Conservation (phyloP, 345 rosid genomes). For the Brassica rapa region DNA sequence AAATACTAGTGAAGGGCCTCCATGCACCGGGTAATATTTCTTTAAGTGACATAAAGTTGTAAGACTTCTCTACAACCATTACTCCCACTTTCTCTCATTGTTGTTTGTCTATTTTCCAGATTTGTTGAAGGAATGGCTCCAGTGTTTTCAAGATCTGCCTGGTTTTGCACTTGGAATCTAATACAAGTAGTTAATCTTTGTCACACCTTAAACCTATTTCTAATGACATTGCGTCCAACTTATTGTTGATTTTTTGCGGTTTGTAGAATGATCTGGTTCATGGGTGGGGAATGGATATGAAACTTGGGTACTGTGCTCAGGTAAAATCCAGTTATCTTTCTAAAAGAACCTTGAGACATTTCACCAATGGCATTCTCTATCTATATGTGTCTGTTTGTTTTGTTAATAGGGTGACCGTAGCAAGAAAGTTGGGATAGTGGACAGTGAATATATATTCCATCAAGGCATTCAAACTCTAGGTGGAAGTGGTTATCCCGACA, state of each 20-base stretch:
- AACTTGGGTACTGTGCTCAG: slow-evolving; percentile 98
- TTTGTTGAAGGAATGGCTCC: slow-evolving; percentile 99
- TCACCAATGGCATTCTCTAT: neutral
- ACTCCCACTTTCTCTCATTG: neutral
- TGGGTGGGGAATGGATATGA: slow-evolving; percentile 99
- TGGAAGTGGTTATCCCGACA: slow-evolving; percentile 51
- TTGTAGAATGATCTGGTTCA: slow-evolving; percentile 90
- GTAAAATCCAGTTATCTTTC: slow-evolving; percentile 40
- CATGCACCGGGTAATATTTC: slow-evolving; percentile 86
- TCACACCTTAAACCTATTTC: neutral
- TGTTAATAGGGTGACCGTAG: slow-evolving; percentile 79
- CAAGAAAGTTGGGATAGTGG: slow-evolving; percentile 82
- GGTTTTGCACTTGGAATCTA: slow-evolving; percentile 99
- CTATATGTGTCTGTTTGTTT: neutral
- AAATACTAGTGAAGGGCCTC: slow-evolving; percentile 87
- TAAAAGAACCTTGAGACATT: neutral
- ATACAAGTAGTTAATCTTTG: slow-evolving; percentile 65
- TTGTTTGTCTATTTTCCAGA: slow-evolving; percentile 39
- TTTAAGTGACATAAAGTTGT: neutral
- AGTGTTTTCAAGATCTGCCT: slow-evolving; percentile 94
- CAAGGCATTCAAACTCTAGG: slow-evolving; percentile 88
- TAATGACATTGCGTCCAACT: neutral
- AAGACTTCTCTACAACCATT: neutral
- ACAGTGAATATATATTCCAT: slow-evolving; percentile 83
- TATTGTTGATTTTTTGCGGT: neutral